Conservation (phyloP, 1,139 yeast species). For the Entelexis sorbosivorans region DNA sequence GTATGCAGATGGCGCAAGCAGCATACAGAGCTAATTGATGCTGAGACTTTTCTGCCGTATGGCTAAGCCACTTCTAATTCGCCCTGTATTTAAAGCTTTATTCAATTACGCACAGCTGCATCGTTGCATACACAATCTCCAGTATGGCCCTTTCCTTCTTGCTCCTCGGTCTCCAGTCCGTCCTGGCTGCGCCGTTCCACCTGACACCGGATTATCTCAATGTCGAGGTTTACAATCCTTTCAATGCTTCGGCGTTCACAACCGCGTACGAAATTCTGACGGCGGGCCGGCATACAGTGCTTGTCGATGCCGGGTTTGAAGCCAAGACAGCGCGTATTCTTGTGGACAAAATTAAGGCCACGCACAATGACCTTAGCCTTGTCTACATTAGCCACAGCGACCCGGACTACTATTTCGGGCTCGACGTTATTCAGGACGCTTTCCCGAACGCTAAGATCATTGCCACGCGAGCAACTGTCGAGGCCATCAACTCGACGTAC, state of each 20-base stretch:
- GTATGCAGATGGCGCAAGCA: neutral
- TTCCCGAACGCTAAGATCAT: neutral
- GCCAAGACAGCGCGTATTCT: neutral
- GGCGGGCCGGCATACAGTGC: neutral
- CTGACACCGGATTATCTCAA: neutral
- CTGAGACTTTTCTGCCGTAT: neutral
- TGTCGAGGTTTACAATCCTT: conserved; percentile 3
- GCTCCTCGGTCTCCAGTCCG: neutral
- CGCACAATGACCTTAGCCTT: neutral
- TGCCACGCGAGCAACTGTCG: conserved; percentile 2
- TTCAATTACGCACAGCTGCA: neutral
- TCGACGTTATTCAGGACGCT: conserved; percentile 2
- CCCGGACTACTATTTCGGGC: conserved; percentile 6
- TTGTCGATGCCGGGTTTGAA: neutral
- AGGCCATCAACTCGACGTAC: neutral
- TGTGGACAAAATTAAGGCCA: conserved; percentile 2
- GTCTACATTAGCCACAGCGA: conserved; percentile 5
- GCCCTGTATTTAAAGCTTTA: neutral
- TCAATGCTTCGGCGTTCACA: neutral
- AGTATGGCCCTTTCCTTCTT: neutral
- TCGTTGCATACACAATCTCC: neutral
- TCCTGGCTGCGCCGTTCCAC: neutral
- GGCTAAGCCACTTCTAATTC: neutral
- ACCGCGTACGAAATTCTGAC: conserved; percentile 1
- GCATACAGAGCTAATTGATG: neutral